Evolutionary conservation across 2,329 filamentous ascomycete species (phyloP), one percentile per base, ranked within the genome.

Genomic region (Mycosphaerella arachidis): DNA sequence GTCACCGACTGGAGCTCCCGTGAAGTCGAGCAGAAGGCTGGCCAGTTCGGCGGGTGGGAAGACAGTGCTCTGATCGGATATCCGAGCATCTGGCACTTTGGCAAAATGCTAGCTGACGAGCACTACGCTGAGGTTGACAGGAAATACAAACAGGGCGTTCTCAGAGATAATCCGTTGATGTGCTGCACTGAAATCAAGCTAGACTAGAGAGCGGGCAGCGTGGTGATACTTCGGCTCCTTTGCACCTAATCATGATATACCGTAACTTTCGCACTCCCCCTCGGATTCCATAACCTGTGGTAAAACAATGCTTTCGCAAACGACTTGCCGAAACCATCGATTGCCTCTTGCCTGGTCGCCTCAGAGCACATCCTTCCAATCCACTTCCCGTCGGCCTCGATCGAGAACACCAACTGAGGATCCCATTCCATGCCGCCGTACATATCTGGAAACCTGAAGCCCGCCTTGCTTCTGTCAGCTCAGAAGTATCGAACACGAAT

Each of bases 91-190:
- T 24, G 24, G 24, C 24, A 24, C 24, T 24, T 24, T 24, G 24
- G 31, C 31, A 35, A 12, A 35, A 8, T 35, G 31, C 24, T 67
- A 27, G 67, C 66, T 61, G 63, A 64, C 58, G 59, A 62, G 40
- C 63, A 56, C 40, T 67, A 68, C 62, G 65, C 66, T 20, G 62
- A 56, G 20, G 67, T 60, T 24, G 67, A 68, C 59, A 37, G 67
- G 30, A 64, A 59, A 53, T 67, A 57, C 54, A 67, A 68, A 57
- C 53, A 61, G 31, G 67, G 67, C 3, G 65, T 62, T 7, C 10
- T 68, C 29, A 59, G 59, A 29, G 64, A 67, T 48, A 67, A 65
- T 56, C 65, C 67, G 48, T 46, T 68, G 24, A 13, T 67, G 24
- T 64, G 61, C 31, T 67, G 65, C 56, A 61, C 59, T 43, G 63